Percentiles rank a stretch among this genome's conserved stretches.
Conservation (phyloP, 257 asterid genomes). For the Solanum virginianum region DNA sequence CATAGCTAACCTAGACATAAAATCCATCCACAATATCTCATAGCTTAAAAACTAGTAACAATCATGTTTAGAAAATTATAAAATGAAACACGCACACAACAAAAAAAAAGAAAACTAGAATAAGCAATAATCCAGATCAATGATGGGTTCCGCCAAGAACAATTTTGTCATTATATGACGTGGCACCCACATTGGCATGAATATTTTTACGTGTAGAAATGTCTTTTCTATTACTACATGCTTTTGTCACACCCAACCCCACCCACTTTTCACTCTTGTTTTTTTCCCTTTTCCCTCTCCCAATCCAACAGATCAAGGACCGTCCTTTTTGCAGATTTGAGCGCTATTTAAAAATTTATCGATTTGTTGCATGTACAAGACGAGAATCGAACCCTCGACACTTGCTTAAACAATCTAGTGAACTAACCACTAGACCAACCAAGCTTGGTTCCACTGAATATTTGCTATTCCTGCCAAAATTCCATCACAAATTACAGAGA, state of each 20-base stretch:
- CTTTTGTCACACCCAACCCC: background rate
- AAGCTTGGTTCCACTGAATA: too few relatives aligned
- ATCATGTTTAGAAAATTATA: too few relatives aligned
- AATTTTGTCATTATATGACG: background rate
- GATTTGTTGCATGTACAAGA: too few relatives aligned
- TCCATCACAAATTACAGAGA: background rate
- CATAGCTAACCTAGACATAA: background rate
- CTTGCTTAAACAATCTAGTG: too few relatives aligned
- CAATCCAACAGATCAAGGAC: too few relatives aligned
- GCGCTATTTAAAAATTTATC: too few relatives aligned
- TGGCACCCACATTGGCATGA: background rate
- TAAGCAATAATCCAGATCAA: background rate
- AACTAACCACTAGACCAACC: too few relatives aligned
- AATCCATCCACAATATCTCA: background rate
- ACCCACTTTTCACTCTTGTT: background rate
- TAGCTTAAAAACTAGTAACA: background rate
- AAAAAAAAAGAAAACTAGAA: background rate
- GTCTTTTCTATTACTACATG: conserved; percentile 1
- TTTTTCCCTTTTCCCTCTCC: background rate
- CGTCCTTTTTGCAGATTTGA: too few relatives aligned
- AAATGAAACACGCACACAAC: background rate
- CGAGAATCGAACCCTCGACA: too few relatives aligned
- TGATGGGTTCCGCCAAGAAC: background rate
- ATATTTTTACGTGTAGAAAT: conserved; percentile 13
- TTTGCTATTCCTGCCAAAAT: background rate